Percentiles rank a stretch among this genome's conserved stretches.
Evolutionary conservation across 306 rosid species (phyloP).

Genomic region (Vigna trinervia): DNA sequence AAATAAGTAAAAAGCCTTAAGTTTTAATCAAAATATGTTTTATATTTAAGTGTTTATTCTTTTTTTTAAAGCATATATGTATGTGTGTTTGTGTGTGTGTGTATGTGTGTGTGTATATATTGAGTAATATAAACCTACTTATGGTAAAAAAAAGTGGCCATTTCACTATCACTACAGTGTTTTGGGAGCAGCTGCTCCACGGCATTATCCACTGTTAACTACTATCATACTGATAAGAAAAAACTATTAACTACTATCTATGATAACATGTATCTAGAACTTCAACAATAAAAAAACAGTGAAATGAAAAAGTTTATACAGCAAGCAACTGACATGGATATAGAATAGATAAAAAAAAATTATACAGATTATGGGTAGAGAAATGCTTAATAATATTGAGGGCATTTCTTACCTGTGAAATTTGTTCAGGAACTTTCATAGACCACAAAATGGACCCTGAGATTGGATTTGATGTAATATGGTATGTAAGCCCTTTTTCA

Average conservation of each 20-base stretch:
- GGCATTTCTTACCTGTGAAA: slow-evolving; percentile 67
- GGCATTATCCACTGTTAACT: neutral
- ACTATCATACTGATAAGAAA: neutral
- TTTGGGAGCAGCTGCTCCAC: neutral
- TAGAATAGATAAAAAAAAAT: slow-evolving; percentile 3
- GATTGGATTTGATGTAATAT: slow-evolving; percentile 81
- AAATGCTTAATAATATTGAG: slow-evolving; percentile 36
- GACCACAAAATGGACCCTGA: slow-evolving; percentile 88
- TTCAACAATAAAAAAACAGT: neutral
- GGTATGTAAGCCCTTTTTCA: slow-evolving; percentile 81
- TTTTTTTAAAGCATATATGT: too few species aligned
- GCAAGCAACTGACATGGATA: slow-evolving; percentile 14
- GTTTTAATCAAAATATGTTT: too few species aligned
- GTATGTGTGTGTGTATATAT: too few species aligned
- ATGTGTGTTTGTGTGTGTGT: too few species aligned
- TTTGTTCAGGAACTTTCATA: slow-evolving; percentile 84
- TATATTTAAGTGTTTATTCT: too few species aligned
- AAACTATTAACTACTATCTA: neutral
- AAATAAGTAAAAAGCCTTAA: too few species aligned
- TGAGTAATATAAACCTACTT: too few species aligned
- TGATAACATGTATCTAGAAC: neutral
- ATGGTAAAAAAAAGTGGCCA: too few species aligned
- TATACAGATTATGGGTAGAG: neutral
- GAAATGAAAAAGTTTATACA: slow-evolving; percentile 10
- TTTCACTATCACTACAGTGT: too few species aligned